Conservation (phyloP, 108 stramenopile species). For the Fragilariopsis cylindrus region DNA sequence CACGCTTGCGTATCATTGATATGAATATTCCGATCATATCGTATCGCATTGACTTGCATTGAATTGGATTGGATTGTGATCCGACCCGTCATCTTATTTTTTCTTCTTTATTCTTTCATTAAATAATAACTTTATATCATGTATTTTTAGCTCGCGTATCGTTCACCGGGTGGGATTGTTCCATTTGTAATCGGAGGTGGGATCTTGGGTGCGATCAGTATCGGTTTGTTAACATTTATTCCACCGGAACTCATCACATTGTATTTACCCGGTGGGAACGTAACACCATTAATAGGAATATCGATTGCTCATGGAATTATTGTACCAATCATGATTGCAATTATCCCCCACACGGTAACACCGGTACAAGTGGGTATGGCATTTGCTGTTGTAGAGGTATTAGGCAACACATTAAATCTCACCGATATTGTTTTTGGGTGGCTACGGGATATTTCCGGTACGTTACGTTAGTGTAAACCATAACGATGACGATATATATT, state of each 20-base stretch:
- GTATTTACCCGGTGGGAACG: slow-evolving; percentile 6
- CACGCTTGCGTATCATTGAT: too few species aligned
- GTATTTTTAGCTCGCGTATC: neutral
- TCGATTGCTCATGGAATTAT: slow-evolving; percentile 11
- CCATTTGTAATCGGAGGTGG: slow-evolving; percentile 2
- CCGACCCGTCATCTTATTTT: too few species aligned
- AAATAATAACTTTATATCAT: too few species aligned
- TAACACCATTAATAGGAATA: slow-evolving; percentile 4
- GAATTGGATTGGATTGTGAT: too few species aligned
- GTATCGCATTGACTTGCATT: too few species aligned
- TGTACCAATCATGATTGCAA: slow-evolving; percentile 10
- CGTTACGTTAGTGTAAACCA: too few species aligned
- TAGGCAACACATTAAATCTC: slow-evolving; percentile 1
- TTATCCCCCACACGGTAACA: slow-evolving; percentile 5
- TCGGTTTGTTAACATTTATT: neutral
- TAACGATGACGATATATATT: too few species aligned
- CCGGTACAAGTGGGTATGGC: slow-evolving; percentile 7
- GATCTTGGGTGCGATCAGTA: slow-evolving; percentile 12
- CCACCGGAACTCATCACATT: slow-evolving; percentile 1
- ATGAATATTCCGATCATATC: too few species aligned
- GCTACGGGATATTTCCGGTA: neutral
- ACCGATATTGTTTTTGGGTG: slow-evolving; percentile 13
- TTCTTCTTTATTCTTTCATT: too few species aligned
- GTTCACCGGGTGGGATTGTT: slow-evolving; percentile 6
- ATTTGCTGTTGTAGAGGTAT: slow-evolving; percentile 14